A percentile compares a stretch with the other conserved stretches of the same genome.
phyloP scores from a whole-genome alignment of 169 alveolate species.

The Plasmodium fragile region DNA sequence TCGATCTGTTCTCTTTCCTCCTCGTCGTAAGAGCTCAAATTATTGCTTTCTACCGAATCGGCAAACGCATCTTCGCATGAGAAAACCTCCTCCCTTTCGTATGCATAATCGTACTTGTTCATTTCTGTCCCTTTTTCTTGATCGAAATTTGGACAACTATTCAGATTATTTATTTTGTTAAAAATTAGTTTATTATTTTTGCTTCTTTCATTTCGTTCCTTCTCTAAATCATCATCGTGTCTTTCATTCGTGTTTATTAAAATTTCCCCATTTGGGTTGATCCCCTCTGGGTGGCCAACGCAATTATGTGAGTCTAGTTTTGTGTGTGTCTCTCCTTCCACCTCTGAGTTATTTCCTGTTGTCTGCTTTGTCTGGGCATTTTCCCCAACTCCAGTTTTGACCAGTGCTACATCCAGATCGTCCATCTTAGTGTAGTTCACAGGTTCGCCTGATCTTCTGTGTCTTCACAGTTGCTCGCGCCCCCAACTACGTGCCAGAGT shows the following conservation, averaged over 20 bases:
- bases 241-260: background rate
- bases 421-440: background rate
- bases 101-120: conserved; percentile 9
- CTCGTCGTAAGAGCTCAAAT: conserved; percentile 24
- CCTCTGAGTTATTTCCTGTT: background rate
- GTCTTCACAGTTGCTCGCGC: background rate
- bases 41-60: conserved; percentile 18
- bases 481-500: background rate
- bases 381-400: background rate
- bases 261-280: background rate
- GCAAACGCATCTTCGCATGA: background rate
- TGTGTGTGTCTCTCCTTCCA: background rate
- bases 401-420: background rate
- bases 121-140: background rate
- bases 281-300: background rate
- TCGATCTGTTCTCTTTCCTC: conserved; percentile 3
- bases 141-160: background rate
- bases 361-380: background rate
- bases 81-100: conserved; percentile 9
- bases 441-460: background rate
- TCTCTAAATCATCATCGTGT: background rate
- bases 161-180: background rate
- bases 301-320: background rate
- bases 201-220: background rate
- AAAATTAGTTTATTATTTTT: background rate